These are phyloP conservation scores for Umbilicaria muhlenbergii DNA, from an alignment of 495 filamentous ascomycete species.

Conservation along the genomic window DNA sequence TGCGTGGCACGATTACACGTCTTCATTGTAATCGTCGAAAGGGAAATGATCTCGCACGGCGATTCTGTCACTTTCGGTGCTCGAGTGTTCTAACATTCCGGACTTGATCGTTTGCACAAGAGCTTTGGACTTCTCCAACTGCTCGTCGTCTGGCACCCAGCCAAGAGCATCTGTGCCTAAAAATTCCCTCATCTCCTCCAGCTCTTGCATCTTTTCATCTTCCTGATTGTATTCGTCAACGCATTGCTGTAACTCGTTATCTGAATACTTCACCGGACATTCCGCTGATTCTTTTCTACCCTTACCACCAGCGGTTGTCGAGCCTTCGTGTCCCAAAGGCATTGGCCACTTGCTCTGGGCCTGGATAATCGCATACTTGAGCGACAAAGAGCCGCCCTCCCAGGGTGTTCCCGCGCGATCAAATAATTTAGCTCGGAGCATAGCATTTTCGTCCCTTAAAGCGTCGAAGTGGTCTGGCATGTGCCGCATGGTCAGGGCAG, in stretches of 20 bases:
- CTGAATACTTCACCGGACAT: conserved; percentile 12
- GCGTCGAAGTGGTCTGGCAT: conserved; percentile 18
- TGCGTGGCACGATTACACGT: too few relatives aligned
- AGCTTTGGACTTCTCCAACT: conserved; percentile 9
- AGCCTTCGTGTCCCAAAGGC: conserved; percentile 2
- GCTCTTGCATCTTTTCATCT: conserved; percentile 14
- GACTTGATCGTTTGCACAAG: conserved; percentile 13
- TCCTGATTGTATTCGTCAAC: conserved; percentile 7
- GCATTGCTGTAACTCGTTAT: conserved; percentile 9
- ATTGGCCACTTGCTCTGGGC: conserved; percentile 13
- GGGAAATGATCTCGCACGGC: conserved; percentile 14
- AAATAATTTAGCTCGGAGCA: conserved; percentile 17
- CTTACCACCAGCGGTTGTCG: background rate
- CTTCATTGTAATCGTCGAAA: conserved; percentile 18
- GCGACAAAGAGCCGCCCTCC: conserved; percentile 13
- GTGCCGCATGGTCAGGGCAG: conserved; percentile 13
- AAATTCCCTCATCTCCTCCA: conserved; percentile 14
- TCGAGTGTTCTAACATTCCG: conserved; percentile 15
- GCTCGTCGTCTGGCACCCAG: conserved; percentile 16
- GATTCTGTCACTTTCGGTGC: conserved; percentile 12
- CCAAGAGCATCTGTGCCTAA: conserved; percentile 15
- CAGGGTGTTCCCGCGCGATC: conserved; percentile 9
- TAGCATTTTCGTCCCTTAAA: conserved; percentile 10
- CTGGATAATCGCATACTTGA: conserved; percentile 12
- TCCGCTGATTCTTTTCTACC: background rate